phyloP scores from a whole-genome alignment of 345 rosid genomes.

The Euphorbia lathyris region DNA sequence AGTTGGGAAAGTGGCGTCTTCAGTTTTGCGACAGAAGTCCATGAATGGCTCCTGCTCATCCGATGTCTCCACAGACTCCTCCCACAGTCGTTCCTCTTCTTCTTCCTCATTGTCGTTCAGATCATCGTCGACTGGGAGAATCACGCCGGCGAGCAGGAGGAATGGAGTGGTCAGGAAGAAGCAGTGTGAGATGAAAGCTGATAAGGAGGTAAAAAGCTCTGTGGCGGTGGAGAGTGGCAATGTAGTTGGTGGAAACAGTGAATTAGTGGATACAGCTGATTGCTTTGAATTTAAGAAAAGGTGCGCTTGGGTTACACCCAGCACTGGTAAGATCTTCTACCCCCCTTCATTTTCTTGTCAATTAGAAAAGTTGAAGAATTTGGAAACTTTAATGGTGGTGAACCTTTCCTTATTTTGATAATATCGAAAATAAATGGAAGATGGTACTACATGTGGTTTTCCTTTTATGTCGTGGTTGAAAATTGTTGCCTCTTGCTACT shows the following conservation, averaged over 20 bases:
- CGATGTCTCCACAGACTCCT: constrained; percentile 13
- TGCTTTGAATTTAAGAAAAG: constrained; percentile 11
- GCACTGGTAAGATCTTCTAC: constrained; percentile 3
- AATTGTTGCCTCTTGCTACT: neutral
- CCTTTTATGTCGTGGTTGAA: neutral
- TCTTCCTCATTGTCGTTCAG: constrained; percentile 7
- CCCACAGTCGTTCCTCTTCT: constrained; percentile 11
- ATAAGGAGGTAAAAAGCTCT: neutral
- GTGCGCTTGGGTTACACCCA: constrained; percentile 20
- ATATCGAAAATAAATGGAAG: too few relatives aligned
- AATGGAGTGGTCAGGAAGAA: constrained; percentile 8
- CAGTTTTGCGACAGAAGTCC: constrained; percentile 17
- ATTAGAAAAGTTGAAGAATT: too few relatives aligned
- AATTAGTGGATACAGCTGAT: neutral
- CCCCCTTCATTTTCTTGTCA: too few relatives aligned
- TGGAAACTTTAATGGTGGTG: neutral
- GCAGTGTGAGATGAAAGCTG: constrained; percentile 9
- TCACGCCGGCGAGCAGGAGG: constrained; percentile 1
- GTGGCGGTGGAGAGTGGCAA: constrained; percentile 13
- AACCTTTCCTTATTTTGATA: neutral
- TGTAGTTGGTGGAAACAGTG: neutral
- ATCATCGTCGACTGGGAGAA: constrained; percentile 5
- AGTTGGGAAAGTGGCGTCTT: constrained; percentile 9
- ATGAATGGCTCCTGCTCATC: constrained; percentile 21
- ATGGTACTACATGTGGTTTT: neutral